Conservation (phyloP, 257 asterid genomes). For the Jacaranda mimosifolia region DNA sequence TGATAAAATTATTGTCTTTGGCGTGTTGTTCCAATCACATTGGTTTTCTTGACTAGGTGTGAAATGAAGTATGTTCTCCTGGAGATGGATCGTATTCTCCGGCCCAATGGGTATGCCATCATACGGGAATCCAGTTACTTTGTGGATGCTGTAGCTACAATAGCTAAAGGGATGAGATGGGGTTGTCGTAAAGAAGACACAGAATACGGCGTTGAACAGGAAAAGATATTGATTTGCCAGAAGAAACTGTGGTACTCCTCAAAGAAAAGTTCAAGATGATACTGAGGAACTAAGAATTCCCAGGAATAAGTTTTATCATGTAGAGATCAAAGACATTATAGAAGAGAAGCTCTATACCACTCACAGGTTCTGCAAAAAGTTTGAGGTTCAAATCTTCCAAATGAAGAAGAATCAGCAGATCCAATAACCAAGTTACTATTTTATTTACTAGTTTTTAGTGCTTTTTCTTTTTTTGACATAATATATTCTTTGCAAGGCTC, state of each 20-base stretch:
- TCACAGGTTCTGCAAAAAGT: constrained; percentile 32
- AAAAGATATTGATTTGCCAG: constrained; percentile 90
- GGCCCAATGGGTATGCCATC: constrained; percentile 87
- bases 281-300: neutral
- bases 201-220: constrained; percentile 68
- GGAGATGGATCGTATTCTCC: constrained; percentile 94
- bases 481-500: constrained; percentile 61
- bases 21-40: neutral
- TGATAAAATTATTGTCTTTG: neutral
- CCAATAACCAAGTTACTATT: constrained; percentile 44
- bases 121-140: constrained; percentile 86
- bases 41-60: constrained; percentile 59
- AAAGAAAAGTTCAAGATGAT: constrained; percentile 58
- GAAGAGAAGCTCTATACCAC: constrained; percentile 42
- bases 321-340: constrained; percentile 43
- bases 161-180: constrained; percentile 95
- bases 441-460: constrained; percentile 25
- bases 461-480: constrained; percentile 35
- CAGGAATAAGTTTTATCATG: constrained; percentile 22
- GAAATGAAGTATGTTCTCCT: constrained; percentile 90
- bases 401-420: constrained; percentile 43
- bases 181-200: constrained; percentile 88
- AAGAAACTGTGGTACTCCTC: constrained; percentile 96
- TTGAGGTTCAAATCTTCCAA: constrained; percentile 34
- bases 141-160: constrained; percentile 64